Base-by-base conservation (phyloP, 2,329 filamentous ascomycete species). In the Neonectria magnoliae region DNA sequence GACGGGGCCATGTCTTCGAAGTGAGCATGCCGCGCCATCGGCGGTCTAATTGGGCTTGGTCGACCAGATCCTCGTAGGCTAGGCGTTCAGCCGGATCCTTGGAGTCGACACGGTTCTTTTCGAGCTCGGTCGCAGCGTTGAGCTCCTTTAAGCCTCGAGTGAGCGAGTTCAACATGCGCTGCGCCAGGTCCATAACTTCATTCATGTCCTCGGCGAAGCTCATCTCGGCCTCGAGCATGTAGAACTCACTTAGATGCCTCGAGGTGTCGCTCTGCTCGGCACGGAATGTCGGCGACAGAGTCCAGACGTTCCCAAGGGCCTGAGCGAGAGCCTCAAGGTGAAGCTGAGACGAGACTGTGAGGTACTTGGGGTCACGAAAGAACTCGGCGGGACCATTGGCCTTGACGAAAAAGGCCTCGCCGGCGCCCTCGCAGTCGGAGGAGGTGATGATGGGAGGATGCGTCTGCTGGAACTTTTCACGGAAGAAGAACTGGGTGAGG, bases 381-480 rank as follows among this genome's bases (percentile, higher is more conserved):
- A 97, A 98, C 57, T 81, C 77, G 14, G 65, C 66, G 8, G 70
- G 60, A 1, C 71, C 75, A n/a, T 73, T 79, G 13, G 87, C 83
- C 20, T 83, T 77, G 41, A 98, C 83, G 10, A 89, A 88, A 75
- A 99, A 99, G 18, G 97, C 95, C 77, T 98, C 94, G 0, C 96
- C 96, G 2, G 94, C 96, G 4, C 96, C 96, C 81, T 99, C 96
- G 75, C 96, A 99, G 75, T 99, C 96, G 0, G 95, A 97, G 0
- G 95, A 98, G 2, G 96, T 98, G 74, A 99, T 93, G 73, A 98
- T 90, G 5, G 96, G 96, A 4, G 96, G 93, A 71, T 98, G 95
- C 8, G 93, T 93, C 80, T 98, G 92, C 63, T 93, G 86, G 73
- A 93, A 95, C 60, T 88, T 85, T 64, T 88, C 85, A 27, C 83